These are phyloP conservation scores for Tylopilus subfusipes DNA, from an alignment of 768 basidiomycete genomes.

Conservation along the genomic window DNA sequence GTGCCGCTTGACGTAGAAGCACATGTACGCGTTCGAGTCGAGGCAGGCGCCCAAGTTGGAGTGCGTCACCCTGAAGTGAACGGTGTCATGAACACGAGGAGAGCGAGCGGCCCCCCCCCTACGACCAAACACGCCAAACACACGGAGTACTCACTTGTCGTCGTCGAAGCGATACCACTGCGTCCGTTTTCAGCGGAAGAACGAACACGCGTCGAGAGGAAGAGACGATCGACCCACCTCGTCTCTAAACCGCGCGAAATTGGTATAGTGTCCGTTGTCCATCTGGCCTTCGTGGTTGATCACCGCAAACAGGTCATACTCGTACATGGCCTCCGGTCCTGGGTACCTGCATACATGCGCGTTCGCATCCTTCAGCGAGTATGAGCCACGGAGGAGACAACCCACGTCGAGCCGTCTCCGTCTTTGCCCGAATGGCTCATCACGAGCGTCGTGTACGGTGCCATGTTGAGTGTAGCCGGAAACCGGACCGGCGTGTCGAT, in stretches of 20 bases:
- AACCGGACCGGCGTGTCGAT: slow-evolving; percentile 81
- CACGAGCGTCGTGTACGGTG: slow-evolving; percentile 70
- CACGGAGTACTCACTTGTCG: slow-evolving; percentile 66
- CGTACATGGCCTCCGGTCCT: slow-evolving; percentile 68
- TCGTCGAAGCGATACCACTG: slow-evolving; percentile 96
- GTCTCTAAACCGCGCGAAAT: slow-evolving; percentile 78
- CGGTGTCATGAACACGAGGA: not conserved
- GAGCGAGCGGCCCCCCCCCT: not conserved
- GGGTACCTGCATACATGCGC: slow-evolving; percentile 34
- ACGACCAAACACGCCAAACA: slow-evolving; percentile 26
- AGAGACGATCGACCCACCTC: slow-evolving; percentile 55
- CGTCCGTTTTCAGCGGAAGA: not conserved
- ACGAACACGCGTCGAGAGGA: not conserved
- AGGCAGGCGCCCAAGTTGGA: slow-evolving; percentile 68
- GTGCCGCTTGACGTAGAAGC: slow-evolving; percentile 89
- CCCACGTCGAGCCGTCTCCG: slow-evolving; percentile 27
- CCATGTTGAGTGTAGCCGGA: slow-evolving; percentile 84
- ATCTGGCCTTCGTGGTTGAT: slow-evolving; percentile 94
- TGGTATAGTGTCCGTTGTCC: slow-evolving; percentile 93
- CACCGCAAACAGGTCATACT: slow-evolving; percentile 90
- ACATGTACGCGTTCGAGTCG: slow-evolving; percentile 83
- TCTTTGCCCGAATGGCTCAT: slow-evolving; percentile 52
- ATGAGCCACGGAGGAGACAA: not conserved
- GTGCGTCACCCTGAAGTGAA: slow-evolving; percentile 55
- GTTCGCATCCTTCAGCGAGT: not conserved